These are phyloP conservation scores for Pleurotus cornucopiae DNA, from an alignment of 768 basidiomycete species.

Conservation along the genomic window DNA sequence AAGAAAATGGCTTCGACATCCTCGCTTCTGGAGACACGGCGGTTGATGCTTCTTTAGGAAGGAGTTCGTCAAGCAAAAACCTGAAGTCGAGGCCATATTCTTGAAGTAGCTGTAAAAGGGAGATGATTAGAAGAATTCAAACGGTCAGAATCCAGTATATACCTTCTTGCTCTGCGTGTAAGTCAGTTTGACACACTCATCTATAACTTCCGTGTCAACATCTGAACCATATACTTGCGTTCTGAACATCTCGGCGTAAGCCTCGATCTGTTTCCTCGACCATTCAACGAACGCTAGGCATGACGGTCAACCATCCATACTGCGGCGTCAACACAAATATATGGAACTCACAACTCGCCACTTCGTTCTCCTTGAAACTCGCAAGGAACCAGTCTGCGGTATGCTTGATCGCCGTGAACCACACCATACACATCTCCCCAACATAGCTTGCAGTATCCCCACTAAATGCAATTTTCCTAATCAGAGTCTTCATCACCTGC, in stretches of 20 bases:
- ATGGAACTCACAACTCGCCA: conserved; percentile 71
- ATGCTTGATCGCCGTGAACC: conserved; percentile 93
- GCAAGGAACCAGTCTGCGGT: conserved; percentile 98
- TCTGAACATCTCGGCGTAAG: conserved; percentile 80
- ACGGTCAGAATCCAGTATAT: conserved; percentile 8
- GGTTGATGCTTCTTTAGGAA: conserved; percentile 47
- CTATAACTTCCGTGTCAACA: conserved; percentile 61
- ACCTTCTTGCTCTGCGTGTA: conserved; percentile 84
- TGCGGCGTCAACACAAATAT: background rate
- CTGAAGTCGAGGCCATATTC: conserved; percentile 95
- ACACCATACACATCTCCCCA: conserved; percentile 81
- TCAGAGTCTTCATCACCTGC: conserved; percentile 67
- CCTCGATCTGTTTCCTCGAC: conserved; percentile 83
- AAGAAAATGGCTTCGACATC: conserved; percentile 21
- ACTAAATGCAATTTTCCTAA: conserved; percentile 87
- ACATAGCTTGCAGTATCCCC: conserved; percentile 85
- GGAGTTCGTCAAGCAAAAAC: conserved; percentile 78
- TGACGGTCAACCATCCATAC: background rate
- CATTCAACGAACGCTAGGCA: conserved; percentile 85
- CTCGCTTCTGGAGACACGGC: conserved; percentile 18
- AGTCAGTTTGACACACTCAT: conserved; percentile 77
- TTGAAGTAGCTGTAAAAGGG: conserved; percentile 63
- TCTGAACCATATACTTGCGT: conserved; percentile 90
- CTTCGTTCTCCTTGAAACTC: conserved; percentile 93
- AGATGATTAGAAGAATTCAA: background rate